phyloP scores from a whole-genome alignment of 2,329 filamentous ascomycete genomes.

The Paradendryphiella salina region DNA sequence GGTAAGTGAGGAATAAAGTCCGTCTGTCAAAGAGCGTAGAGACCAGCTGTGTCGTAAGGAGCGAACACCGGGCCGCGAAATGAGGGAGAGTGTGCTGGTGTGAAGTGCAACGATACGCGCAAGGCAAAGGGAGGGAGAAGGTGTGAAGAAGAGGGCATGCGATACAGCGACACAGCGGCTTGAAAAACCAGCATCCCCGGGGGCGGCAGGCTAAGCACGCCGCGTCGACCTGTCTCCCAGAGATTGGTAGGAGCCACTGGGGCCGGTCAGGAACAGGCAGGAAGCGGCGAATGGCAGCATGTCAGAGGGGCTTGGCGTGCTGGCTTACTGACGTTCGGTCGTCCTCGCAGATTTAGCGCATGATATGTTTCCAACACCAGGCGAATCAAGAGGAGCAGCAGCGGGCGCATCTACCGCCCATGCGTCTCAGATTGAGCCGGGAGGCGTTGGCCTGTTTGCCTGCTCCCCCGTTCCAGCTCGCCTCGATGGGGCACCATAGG shows the following conservation, averaged over 20 bases:
- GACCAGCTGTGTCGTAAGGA: constrained; percentile 47
- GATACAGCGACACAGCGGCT: constrained; percentile 19
- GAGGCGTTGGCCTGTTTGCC: constrained; percentile 9
- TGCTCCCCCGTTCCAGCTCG: constrained; percentile 19
- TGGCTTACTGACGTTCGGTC: constrained; percentile 13
- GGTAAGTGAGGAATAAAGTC: constrained; percentile 17
- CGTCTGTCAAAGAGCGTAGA: constrained; percentile 46
- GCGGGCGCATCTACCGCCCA: constrained; percentile 22
- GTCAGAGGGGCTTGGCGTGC: constrained; percentile 8
- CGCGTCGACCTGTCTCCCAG: constrained; percentile 31
- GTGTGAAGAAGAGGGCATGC: constrained; percentile 27
- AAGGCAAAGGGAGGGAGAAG: constrained; percentile 34
- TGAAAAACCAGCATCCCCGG: constrained; percentile 28
- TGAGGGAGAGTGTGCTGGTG: constrained; percentile 32
- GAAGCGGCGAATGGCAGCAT: constrained; percentile 26
- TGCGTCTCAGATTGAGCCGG: constrained; percentile 33
- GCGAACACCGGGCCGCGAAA: constrained; percentile 45
- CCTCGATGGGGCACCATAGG: constrained; percentile 13
- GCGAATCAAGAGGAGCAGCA: constrained; percentile 21
- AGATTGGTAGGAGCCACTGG: constrained; percentile 34
- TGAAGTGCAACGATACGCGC: constrained; percentile 30
- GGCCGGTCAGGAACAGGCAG: constrained; percentile 25
- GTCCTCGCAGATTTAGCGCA: constrained; percentile 18
- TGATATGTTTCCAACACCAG: constrained; percentile 18
- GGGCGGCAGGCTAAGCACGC: constrained; percentile 22